These are phyloP conservation scores for Vicia villosa DNA, from an alignment of 306 rosid species.

Conservation along the genomic window DNA sequence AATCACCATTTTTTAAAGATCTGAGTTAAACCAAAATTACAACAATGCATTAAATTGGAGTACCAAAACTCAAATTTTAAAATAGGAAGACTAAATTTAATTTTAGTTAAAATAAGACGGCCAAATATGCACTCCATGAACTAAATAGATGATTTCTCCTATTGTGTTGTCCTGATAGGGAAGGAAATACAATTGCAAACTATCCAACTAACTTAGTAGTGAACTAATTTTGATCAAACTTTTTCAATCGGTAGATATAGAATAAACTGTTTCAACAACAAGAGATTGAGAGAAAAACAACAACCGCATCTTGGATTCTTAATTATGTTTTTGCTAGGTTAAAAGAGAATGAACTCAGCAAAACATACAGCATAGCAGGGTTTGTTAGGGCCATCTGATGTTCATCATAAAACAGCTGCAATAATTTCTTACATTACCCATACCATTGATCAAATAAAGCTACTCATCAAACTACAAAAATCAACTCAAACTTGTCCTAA, in stretches of 20 bases:
- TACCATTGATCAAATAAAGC: neutral
- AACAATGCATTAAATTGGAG: no score
- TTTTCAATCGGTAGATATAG: neutral
- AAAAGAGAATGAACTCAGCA: neutral
- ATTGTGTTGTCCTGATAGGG: neutral
- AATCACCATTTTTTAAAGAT: no score
- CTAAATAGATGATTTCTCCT: neutral
- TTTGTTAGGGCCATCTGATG: neutral
- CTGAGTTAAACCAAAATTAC: no score
- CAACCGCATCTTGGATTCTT: neutral
- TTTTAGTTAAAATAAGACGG: no score
- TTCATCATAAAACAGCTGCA: neutral
- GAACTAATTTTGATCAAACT: neutral
- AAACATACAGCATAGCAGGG: neutral
- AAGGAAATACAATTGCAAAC: neutral
- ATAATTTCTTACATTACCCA: neutral
- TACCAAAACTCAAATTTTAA: no score
- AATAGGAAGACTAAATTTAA: no score
- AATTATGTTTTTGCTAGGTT: no score
- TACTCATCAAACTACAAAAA: neutral
- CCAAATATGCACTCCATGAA: no score
- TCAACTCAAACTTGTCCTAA: neutral
- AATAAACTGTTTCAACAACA: neutral
- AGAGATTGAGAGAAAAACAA: neutral
- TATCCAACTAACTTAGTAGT: neutral